Evolutionary conservation across 306 rosid species (phyloP).

Genomic region (Cicer pinnatifidum): DNA sequence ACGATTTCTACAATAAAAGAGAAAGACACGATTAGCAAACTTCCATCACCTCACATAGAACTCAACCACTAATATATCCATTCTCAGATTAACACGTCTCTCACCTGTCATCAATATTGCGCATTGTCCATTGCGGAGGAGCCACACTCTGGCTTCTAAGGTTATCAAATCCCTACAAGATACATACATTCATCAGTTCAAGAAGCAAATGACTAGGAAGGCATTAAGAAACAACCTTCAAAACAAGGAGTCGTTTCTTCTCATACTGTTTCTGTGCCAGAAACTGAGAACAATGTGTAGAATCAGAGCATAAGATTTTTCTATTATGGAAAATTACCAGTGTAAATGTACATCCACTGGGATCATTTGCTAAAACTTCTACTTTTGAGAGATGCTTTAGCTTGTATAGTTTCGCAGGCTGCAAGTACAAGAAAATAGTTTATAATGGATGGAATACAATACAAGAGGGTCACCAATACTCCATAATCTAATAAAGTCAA

Average conservation of each 20-base stretch:
- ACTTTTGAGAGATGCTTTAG: slow-evolving; percentile 89
- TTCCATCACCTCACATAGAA: slow-evolving; percentile 13
- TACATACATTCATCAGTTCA: slow-evolving; percentile 39
- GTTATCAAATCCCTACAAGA: slow-evolving; percentile 89
- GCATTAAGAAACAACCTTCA: slow-evolving; percentile 19
- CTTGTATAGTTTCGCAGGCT: slow-evolving; percentile 96
- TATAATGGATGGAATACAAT: background rate
- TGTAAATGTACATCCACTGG: slow-evolving; percentile 91
- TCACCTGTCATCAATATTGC: slow-evolving; percentile 92
- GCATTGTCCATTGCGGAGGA: slow-evolving; percentile 99
- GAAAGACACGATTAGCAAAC: slow-evolving; percentile 33
- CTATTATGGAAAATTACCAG: slow-evolving; percentile 65
- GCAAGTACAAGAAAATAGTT: slow-evolving; percentile 45
- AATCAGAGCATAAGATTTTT: slow-evolving; percentile 21
- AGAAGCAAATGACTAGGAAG: slow-evolving; percentile 29
- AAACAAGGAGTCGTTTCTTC: slow-evolving; percentile 20
- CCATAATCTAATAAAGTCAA: background rate
- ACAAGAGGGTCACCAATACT: background rate
- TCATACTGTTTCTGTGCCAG: slow-evolving; percentile 25
- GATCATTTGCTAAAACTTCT: slow-evolving; percentile 88
- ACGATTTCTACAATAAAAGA: slow-evolving; percentile 68
- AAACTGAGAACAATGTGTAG: slow-evolving; percentile 23
- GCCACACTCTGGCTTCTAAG: slow-evolving; percentile 95
- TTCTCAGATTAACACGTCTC: slow-evolving; percentile 30
- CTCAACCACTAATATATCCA: slow-evolving; percentile 27